Evolutionary conservation across 2,329 filamentous ascomycete species (phyloP).

Genomic region (Botrytis sinoallii): DNA sequence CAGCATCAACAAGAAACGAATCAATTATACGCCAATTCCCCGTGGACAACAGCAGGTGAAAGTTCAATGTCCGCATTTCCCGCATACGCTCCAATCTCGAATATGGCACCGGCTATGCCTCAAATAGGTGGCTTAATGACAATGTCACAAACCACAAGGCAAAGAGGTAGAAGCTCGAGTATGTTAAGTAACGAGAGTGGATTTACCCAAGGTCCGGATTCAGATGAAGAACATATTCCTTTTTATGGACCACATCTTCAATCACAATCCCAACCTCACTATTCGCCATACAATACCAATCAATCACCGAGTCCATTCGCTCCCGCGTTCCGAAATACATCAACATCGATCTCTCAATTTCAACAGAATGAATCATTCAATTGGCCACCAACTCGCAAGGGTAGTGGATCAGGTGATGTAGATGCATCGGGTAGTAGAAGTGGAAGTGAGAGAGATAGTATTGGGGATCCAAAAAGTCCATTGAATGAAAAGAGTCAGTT

Average conservation of each 20-base stretch:
- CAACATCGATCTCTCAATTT: not conserved
- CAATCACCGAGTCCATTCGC: constrained; percentile 14
- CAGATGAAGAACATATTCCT: constrained; percentile 30
- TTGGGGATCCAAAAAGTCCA: constrained; percentile 53
- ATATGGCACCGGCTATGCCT: not conserved
- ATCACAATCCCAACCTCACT: constrained; percentile 10
- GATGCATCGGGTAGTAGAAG: constrained; percentile 38
- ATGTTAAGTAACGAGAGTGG: constrained; percentile 67
- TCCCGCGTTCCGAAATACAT: not conserved
- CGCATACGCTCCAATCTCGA: constrained; percentile 7
- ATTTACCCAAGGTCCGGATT: constrained; percentile 59
- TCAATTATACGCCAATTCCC: not conserved
- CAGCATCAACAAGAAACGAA: constrained; percentile 9
- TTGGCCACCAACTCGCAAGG: constrained; percentile 9
- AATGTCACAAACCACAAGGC: constrained; percentile 9
- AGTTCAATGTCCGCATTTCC: constrained; percentile 12
- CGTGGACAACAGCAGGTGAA: constrained; percentile 6
- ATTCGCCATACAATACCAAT: constrained; percentile 1
- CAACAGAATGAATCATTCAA: not conserved
- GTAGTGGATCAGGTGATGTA: constrained; percentile 23
- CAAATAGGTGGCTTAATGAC: not conserved
- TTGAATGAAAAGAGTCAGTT: constrained; percentile 23
- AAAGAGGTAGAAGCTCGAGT: constrained; percentile 51
- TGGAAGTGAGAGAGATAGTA: constrained; percentile 46
- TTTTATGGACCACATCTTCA: constrained; percentile 12